Percentiles rank a stretch among this genome's conserved stretches.
Conservation (phyloP, 1,284 basidiomycete species). For the Cutaneotrichosporon sp. region DNA sequence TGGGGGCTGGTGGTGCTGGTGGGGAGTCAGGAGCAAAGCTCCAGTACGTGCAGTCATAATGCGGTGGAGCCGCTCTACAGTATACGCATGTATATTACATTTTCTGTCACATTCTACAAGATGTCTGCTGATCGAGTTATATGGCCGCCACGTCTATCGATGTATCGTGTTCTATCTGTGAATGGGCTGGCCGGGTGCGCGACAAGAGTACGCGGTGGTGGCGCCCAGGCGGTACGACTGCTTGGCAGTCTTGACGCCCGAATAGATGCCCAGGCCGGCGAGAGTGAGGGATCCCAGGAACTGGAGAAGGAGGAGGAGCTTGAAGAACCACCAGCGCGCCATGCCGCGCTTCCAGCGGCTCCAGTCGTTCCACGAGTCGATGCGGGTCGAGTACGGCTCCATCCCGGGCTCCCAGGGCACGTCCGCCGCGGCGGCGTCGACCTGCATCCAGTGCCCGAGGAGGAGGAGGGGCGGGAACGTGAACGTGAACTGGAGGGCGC, state of each 20-base stretch:
- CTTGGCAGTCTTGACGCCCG: constrained; percentile 15
- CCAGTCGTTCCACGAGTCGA: constrained; percentile 18
- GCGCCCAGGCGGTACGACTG: constrained; percentile 7
- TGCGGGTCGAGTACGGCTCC: constrained; percentile 16
- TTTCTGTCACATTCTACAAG: background rate
- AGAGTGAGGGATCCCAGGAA: constrained; percentile 1
- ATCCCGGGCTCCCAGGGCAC: constrained; percentile 21
- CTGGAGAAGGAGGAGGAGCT: constrained; percentile 13
- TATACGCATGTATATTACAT: background rate
- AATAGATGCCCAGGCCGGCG: constrained; percentile 20
- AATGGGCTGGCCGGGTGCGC: constrained; percentile 21
- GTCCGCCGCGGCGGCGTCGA: constrained; percentile 19
- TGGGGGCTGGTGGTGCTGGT: too few species aligned
- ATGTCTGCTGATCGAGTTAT: background rate
- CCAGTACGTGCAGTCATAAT: background rate
- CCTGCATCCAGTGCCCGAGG: constrained; percentile 25
- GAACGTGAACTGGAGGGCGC: constrained; percentile 25
- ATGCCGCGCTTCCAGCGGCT: constrained; percentile 23
- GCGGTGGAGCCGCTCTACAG: too few species aligned
- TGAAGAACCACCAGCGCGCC: constrained; percentile 19
- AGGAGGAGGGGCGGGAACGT: constrained; percentile 22
- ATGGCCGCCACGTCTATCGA: background rate
- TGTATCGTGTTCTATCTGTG: background rate
- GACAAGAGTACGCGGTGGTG: constrained; percentile 21
- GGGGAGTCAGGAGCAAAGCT: background rate